phyloP scores from a whole-genome alignment of 2,329 filamentous ascomycete genomes.

The Metarhizium album region DNA sequence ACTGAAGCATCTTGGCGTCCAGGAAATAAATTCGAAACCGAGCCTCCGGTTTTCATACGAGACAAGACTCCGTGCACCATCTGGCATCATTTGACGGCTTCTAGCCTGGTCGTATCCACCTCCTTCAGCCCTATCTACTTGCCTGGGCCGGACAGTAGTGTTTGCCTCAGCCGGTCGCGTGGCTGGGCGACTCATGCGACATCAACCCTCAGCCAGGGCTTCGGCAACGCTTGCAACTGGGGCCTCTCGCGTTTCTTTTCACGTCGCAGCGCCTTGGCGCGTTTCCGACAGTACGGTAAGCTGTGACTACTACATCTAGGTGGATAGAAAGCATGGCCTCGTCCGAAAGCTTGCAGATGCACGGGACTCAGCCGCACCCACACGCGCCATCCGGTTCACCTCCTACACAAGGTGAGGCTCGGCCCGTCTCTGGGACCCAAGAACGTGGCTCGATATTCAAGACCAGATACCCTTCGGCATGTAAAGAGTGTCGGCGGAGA shows the following conservation, averaged over 20 bases:
- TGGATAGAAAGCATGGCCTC: conserved; percentile 7
- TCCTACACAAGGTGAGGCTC: conserved; percentile 7
- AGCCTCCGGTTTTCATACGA: not conserved
- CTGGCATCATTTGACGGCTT: not conserved
- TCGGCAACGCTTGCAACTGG: not conserved
- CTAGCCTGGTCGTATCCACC: not conserved
- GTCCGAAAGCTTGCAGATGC: conserved; percentile 23
- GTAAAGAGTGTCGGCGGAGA: conserved; percentile 38
- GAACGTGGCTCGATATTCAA: conserved; percentile 8
- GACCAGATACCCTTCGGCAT: conserved; percentile 27
- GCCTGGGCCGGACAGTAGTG: not conserved
- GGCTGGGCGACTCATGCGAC: not conserved
- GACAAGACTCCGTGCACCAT: not conserved
- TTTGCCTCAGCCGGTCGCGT: not conserved
- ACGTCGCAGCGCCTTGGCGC: not conserved
- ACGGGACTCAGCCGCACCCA: conserved; percentile 6
- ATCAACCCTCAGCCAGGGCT: not conserved
- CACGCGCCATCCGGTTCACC: conserved; percentile 5
- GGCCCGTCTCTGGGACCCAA: not conserved
- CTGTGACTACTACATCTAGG: not conserved
- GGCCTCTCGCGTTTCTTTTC: not conserved
- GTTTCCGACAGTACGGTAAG: not conserved
- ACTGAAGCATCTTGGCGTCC: not conserved
- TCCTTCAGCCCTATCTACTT: not conserved
- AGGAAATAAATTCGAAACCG: not conserved